phyloP scores from a whole-genome alignment of 345 rosid genomes.

The Chamaenerion angustifolium region DNA sequence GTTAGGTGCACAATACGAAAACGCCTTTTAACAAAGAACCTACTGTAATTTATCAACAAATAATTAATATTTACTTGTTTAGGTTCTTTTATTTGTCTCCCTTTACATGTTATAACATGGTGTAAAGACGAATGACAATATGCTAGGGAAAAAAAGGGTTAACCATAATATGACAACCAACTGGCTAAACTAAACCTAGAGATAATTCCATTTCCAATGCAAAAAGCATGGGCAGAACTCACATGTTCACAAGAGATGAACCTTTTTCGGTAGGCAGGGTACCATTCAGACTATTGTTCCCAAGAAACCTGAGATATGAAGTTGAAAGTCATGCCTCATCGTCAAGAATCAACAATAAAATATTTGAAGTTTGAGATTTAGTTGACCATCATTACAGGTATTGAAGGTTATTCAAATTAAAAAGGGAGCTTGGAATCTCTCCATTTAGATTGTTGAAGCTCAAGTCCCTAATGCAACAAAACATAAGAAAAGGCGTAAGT shows the following conservation, averaged over 20 bases:
- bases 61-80: too few relatives aligned
- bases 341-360: not conserved
- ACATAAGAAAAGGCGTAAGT: not conserved
- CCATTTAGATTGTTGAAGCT: conserved; percentile 42
- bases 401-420: conserved; percentile 25
- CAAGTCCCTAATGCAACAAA: conserved; percentile 29
- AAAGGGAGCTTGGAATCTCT: conserved; percentile 27
- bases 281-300: conserved; percentile 41
- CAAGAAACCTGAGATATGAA: conserved; percentile 40
- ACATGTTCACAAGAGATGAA: conserved; percentile 38
- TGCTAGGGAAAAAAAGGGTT: not conserved
- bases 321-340: conserved; percentile 7
- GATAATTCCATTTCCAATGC: not conserved
- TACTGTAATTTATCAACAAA: too few relatives aligned
- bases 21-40: too few relatives aligned
- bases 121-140: not conserved
- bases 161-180: not conserved
- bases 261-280: conserved; percentile 37
- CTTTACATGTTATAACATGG: too few relatives aligned
- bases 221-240: conserved; percentile 10
- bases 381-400: conserved; percentile 35
- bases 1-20: not conserved
- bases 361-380: not conserved
- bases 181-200: not conserved
- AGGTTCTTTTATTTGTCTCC: too few relatives aligned